Evolutionary conservation across 108 stramenopile species (phyloP), one percentile per base, ranked within the genome.

Genomic region (Pseudonitzschia delicatissima): DNA sequence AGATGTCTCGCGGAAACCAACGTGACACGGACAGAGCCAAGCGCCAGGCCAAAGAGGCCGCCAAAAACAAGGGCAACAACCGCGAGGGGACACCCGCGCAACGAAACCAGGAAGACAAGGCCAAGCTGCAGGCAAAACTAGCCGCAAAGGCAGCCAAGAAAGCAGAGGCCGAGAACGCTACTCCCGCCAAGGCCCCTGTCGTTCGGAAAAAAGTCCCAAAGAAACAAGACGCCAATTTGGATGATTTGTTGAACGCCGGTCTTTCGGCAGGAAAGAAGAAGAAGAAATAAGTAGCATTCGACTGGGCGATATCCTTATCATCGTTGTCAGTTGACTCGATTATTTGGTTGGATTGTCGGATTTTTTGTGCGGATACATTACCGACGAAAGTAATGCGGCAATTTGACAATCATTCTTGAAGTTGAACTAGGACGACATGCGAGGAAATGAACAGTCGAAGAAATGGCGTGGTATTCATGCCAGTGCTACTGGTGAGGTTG

Each of bases 1-100:
- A 13, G 63, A 92, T 92, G 90, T 77, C 87, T 35, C 76, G 90
- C 57, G 90, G 90, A 36, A 84, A 92, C 71, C 79, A 92, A 62
- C 74, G 90, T 74, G 90, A 92, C 5, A 68, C 83, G 48, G 90
- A 88, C 63, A 73, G 90, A 52, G 84, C 82, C 64, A 92, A 92
- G 68, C 86, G 82, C 33, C 85, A 83, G 63, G 86, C 85, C 42
- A 79, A 81, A 44, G 66, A 73, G 31, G 87, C 80, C 39, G 64
- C 61, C 21, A 69, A 80, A 33, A 34, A 62, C 45, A 82, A 82
- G 73, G 80, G 79, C 6, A 52, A 71, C 34, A 62, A 53, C 48
- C 71, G 87, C 73, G 86, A 81, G 50, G 91, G 91, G 33, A 67
- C 78, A 51, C 83, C 83, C 6, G 64, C 77, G 47, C 75, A 80